These are phyloP conservation scores for Alternaria brassicicola DNA, from an alignment of 2,329 filamentous ascomycete species.

Conservation along the genomic window DNA sequence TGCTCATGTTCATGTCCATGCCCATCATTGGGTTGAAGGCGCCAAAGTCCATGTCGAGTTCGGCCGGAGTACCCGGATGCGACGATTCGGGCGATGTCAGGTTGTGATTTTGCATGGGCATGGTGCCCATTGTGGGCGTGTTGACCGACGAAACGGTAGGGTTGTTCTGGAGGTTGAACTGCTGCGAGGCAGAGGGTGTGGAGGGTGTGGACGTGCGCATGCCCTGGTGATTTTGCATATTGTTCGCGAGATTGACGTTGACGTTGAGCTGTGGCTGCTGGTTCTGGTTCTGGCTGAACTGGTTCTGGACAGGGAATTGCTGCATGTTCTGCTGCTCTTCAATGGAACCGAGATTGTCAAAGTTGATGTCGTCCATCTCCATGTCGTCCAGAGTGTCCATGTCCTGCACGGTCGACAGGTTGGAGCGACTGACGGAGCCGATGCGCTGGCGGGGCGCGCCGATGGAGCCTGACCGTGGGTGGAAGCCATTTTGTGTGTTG, in stretches of 20 bases:
- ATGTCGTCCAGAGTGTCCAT: conserved; percentile 90
- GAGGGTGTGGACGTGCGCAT: conserved; percentile 84
- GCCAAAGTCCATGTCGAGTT: conserved; percentile 74
- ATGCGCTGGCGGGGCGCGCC: conserved; percentile 48
- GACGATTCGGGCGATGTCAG: conserved; percentile 69
- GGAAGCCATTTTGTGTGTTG: conserved; percentile 48
- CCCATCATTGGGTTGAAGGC: conserved; percentile 49
- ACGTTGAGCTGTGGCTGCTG: conserved; percentile 76
- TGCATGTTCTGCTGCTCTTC: conserved; percentile 67
- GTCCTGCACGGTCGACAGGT: conserved; percentile 57
- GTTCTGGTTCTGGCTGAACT: conserved; percentile 61
- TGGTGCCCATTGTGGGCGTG: conserved; percentile 85
- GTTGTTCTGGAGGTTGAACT: conserved; percentile 84
- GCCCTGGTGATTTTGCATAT: conserved; percentile 71
- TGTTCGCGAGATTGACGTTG: conserved; percentile 79
- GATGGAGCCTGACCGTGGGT: conserved; percentile 49
- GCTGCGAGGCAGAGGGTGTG: conserved; percentile 73
- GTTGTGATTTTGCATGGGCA: conserved; percentile 67
- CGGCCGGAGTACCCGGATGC: conserved; percentile 71
- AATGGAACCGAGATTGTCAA: conserved; percentile 71
- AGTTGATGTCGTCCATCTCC: conserved; percentile 95
- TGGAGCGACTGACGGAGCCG: conserved; percentile 49
- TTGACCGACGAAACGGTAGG: conserved; percentile 97
- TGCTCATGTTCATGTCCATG: conserved; percentile 40
- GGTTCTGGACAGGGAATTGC: conserved; percentile 59